Conservation (phyloP, 805 yeast genomes). For the Candida adriatica region DNA sequence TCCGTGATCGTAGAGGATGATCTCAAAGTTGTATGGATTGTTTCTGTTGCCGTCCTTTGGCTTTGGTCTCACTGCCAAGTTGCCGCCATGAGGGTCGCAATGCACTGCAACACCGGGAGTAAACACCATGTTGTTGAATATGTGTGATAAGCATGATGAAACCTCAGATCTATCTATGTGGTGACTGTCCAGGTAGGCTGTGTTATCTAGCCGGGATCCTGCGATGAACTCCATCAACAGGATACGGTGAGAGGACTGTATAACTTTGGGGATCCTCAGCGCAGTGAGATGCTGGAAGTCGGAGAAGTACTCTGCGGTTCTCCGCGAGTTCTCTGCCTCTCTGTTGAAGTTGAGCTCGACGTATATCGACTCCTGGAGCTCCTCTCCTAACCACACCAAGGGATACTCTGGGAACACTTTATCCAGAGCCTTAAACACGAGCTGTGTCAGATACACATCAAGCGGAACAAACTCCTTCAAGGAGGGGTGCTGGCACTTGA, state of each 20-base stretch:
- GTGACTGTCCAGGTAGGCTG: conserved; percentile 53
- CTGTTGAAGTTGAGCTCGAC: conserved; percentile 86
- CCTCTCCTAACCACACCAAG: conserved; percentile 92
- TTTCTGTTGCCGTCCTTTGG: conserved; percentile 19
- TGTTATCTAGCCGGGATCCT: conserved; percentile 80
- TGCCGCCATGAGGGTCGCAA: conserved; percentile 99
- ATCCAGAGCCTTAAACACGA: conserved; percentile 68
- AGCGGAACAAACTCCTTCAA: conserved; percentile 83
- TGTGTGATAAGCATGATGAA: conserved; percentile 78
- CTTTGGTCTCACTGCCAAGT: conserved; percentile 67
- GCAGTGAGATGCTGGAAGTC: conserved; percentile 59
- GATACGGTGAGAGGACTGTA: conserved; percentile 60
- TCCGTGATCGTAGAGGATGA: conserved; percentile 91
- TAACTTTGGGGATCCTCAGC: conserved; percentile 66
- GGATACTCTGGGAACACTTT: conserved; percentile 91
- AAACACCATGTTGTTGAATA: conserved; percentile 92
- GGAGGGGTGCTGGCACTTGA: conserved; percentile 90
- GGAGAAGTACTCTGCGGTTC: conserved; percentile 63
- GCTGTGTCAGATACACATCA: conserved; percentile 71
- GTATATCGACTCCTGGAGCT: conserved; percentile 75
- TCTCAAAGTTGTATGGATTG: conserved; percentile 74
- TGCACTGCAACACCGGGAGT: conserved; percentile 88
- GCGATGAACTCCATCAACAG: conserved; percentile 81
- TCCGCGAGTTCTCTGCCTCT: conserved; percentile 76
- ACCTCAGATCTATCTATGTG: conserved; percentile 71